Conservation (phyloP, 108 stramenopile genomes). For the Nitzschia sp. region DNA sequence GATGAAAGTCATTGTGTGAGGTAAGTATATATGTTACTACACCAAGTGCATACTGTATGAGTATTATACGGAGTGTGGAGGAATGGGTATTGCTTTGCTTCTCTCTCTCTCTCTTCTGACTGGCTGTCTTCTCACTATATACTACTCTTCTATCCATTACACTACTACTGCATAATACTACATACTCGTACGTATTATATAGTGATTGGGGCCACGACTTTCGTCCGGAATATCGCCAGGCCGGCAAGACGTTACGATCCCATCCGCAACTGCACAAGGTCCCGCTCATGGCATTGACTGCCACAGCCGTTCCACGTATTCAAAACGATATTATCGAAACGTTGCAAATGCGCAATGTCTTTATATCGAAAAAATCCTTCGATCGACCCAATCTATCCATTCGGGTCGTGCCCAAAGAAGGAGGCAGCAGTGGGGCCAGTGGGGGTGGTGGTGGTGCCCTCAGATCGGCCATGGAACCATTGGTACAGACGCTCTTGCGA, state of each 20-base stretch:
- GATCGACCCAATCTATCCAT: slow-evolving; percentile 92
- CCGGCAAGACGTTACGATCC: slow-evolving; percentile 57
- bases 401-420: slow-evolving; percentile 58
- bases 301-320: slow-evolving; percentile 91
- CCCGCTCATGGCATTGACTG: slow-evolving; percentile 91
- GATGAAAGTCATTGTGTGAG: slow-evolving; percentile 95
- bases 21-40: background rate
- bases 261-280: slow-evolving; percentile 41
- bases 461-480: slow-evolving; percentile 41
- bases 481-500: slow-evolving; percentile 7
- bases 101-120: too few species aligned
- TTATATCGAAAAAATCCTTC: slow-evolving; percentile 66
- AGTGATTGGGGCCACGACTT: slow-evolving; percentile 96
- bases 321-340: slow-evolving; percentile 62
- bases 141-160: too few species aligned
- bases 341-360: slow-evolving; percentile 57
- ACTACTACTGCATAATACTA: too few species aligned
- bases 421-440: slow-evolving; percentile 45
- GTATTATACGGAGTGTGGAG: too few species aligned
- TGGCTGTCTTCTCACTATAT: too few species aligned
- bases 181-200: background rate
- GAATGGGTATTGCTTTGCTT: too few species aligned
- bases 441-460: slow-evolving; percentile 38
- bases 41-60: too few species aligned
- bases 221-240: slow-evolving; percentile 75